A percentile compares a stretch with the other conserved stretches of the same genome.
These are phyloP conservation scores for Pachyrhizus erosus DNA, from an alignment of 306 rosid species.

Conservation along the genomic window DNA sequence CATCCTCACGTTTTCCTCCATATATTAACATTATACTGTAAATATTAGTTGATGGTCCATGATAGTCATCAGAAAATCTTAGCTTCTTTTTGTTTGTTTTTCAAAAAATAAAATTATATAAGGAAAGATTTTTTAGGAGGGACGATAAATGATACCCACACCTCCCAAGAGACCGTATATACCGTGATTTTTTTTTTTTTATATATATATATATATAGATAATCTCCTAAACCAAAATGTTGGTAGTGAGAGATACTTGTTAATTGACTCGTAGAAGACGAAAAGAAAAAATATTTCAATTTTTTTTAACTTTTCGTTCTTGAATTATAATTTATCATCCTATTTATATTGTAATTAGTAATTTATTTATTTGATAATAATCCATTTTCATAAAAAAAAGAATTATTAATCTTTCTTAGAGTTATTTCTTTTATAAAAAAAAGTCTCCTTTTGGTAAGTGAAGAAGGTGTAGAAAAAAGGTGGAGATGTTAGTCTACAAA, in stretches of 20 bases:
- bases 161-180: background rate
- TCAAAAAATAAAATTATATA: background rate
- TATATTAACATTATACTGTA: background rate
- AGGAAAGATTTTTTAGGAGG: too few relatives aligned
- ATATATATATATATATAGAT: too few relatives aligned
- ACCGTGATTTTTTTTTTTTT: too few relatives aligned
- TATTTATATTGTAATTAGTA: background rate
- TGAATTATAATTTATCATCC: background rate
- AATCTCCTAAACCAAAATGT: background rate
- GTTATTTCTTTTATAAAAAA: too few relatives aligned
- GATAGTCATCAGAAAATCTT: background rate
- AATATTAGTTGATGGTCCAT: constrained; percentile 13
- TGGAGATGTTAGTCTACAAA: background rate
- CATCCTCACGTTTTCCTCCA: background rate
- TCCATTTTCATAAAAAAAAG: background rate
- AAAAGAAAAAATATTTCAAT: too few relatives aligned
- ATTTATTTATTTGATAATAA: background rate
- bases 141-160: background rate
- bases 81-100: background rate
- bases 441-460: background rate
- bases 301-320: background rate
- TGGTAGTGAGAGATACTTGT: background rate
- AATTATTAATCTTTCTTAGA: too few relatives aligned
- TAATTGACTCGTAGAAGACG: background rate
- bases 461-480: too few relatives aligned